A percentile compares a stretch with the other conserved stretches of the same genome.
phyloP scores from a whole-genome alignment of 192 early-diverging fungal genomes.

The Backusella australiensis region DNA sequence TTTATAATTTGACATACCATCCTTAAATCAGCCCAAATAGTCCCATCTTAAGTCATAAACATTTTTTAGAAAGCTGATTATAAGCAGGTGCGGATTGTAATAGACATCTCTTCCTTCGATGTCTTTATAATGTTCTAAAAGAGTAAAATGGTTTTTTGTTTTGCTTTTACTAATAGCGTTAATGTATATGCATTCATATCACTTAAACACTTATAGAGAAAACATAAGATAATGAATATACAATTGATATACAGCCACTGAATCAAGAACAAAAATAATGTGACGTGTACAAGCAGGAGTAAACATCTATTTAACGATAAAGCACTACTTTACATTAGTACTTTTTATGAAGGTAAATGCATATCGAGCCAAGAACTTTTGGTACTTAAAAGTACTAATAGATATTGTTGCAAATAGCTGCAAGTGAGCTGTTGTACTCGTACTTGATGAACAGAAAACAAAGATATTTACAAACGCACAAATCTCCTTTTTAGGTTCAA shows the following conservation, averaged over 20 bases:
- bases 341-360: not conserved
- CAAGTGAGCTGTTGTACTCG: not conserved
- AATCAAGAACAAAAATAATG: not conserved
- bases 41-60: not conserved
- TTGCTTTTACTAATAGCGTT: not conserved
- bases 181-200: not conserved
- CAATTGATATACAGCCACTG: not conserved
- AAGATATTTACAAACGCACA: not conserved
- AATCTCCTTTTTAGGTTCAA: not conserved
- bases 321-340: not conserved
- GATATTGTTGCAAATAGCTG: not conserved
- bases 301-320: not conserved
- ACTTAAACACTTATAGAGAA: not conserved
- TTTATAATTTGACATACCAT: not conserved
- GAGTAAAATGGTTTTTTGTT: not conserved
- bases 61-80: not conserved
- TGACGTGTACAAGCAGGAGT: not conserved
- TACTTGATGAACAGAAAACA: not conserved
- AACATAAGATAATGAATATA: not conserved
- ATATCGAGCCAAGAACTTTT: not conserved
- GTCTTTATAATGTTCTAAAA: no score
- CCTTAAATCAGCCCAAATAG: not conserved
- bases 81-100: not conserved
- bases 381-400: not conserved
- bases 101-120: not conserved